Evolutionary conservation across 2,329 filamentous ascomycete species (phyloP).

Genomic region (Penicillium glabrum): DNA sequence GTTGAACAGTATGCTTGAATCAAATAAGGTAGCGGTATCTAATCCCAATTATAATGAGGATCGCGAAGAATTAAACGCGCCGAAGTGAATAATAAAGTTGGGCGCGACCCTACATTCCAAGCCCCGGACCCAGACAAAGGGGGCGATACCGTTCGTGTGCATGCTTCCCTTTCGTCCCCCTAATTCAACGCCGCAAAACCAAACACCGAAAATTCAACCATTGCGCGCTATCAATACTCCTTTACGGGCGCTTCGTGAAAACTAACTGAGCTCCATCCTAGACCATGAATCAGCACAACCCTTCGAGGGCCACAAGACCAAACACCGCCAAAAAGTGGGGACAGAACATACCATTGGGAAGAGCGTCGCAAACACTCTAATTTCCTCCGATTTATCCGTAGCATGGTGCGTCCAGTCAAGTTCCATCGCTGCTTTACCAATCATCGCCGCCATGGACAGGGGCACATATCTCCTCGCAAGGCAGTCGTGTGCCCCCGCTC

Average conservation of each 20-base stretch:
- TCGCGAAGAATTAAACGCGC: too few species aligned
- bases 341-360: conserved; percentile 48
- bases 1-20: too few species aligned
- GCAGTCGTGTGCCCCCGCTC: conserved; percentile 53
- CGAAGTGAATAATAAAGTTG: too few species aligned
- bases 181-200: not conserved
- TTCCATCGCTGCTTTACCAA: conserved; percentile 53
- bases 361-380: conserved; percentile 51
- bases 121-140: not conserved
- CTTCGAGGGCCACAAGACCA: not conserved
- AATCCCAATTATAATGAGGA: too few species aligned
- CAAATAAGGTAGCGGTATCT: too few species aligned
- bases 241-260: conserved; percentile 1
- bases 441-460: conserved; percentile 53
- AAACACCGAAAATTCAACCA: not conserved
- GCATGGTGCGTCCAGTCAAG: conserved; percentile 54
- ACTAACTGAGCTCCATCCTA: conserved; percentile 2
- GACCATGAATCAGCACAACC: not conserved
- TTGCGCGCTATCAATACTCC: not conserved
- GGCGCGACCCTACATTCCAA: too few species aligned
- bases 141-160: not conserved
- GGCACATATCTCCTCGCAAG: conserved; percentile 53
- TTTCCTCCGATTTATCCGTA: conserved; percentile 51
- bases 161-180: not conserved
- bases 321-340: too few species aligned